These are phyloP conservation scores for Aspergillus novoparasiticus DNA, from an alignment of 2,329 filamentous ascomycete species.

Conservation along the genomic window DNA sequence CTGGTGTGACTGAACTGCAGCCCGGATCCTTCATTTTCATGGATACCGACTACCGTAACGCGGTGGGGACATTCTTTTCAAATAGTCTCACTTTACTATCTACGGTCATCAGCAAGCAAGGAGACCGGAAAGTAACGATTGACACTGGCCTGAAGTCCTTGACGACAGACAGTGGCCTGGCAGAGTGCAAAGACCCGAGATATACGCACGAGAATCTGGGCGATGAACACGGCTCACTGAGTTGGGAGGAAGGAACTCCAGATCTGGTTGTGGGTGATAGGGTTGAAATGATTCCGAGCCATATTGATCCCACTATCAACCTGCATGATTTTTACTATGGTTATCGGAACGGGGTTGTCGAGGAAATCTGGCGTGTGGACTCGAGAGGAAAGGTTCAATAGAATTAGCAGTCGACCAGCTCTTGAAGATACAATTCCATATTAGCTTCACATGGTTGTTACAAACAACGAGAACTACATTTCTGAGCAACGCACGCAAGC, in stretches of 20 bases:
- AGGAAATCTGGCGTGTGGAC: slow-evolving; percentile 57
- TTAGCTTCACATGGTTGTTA: no score
- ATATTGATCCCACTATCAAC: slow-evolving; percentile 59
- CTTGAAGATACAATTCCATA: no score
- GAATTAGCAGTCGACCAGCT: not conserved
- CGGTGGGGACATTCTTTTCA: slow-evolving; percentile 52
- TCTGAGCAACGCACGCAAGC: no score
- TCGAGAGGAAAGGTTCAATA: slow-evolving; percentile 56
- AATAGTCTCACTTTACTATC: slow-evolving; percentile 54
- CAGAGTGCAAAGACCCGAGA: slow-evolving; percentile 50
- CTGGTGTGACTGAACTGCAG: slow-evolving; percentile 57
- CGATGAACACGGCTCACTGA: slow-evolving; percentile 54
- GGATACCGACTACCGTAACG: slow-evolving; percentile 60
- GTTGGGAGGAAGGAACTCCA: slow-evolving; percentile 47
- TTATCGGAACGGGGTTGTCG: slow-evolving; percentile 50
- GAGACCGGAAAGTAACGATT: slow-evolving; percentile 49
- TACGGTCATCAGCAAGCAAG: slow-evolving; percentile 54
- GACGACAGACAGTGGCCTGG: slow-evolving; percentile 55
- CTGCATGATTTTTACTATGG: slow-evolving; percentile 56
- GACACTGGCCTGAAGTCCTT: slow-evolving; percentile 55
- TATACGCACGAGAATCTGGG: slow-evolving; percentile 51
- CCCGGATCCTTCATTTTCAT: slow-evolving; percentile 61
- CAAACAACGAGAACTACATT: no score
- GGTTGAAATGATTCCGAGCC: slow-evolving; percentile 57
- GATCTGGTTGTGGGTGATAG: slow-evolving; percentile 49